Evolutionary conservation across 768 basidiomycete species (phyloP).

Genomic region (Podaxis rugospora): DNA sequence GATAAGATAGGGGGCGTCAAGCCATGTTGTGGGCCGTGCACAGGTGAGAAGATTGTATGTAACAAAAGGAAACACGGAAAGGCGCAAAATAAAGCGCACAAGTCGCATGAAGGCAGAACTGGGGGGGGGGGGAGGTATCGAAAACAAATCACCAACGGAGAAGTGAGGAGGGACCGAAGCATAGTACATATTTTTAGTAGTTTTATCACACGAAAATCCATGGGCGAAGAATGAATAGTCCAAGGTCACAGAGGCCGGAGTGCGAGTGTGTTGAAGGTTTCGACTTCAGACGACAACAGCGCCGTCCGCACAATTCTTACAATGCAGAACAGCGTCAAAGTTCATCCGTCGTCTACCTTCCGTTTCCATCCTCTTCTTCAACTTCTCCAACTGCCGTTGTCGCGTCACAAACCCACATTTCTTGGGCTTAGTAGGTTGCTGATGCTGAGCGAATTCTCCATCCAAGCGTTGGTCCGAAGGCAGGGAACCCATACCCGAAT

Average conservation of each 20-base stretch:
- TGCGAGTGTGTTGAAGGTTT: constrained; percentile 5
- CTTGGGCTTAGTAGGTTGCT: background rate
- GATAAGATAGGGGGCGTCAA: constrained; percentile 25
- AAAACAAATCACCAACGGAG: constrained; percentile 14
- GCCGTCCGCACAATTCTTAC: constrained; percentile 33
- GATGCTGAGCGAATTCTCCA: constrained; percentile 2
- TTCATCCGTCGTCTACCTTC: constrained; percentile 28
- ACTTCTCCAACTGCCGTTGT: constrained; percentile 61
- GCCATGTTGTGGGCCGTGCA: constrained; percentile 17
- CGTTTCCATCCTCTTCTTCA: constrained; percentile 49
- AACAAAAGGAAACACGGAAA: background rate
- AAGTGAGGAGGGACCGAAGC: background rate
- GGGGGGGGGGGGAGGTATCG: background rate
- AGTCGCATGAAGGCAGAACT: background rate
- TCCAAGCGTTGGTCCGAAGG: background rate
- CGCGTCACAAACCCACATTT: constrained; percentile 51
- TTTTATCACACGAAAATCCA: constrained; percentile 5
- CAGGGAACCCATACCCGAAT: background rate
- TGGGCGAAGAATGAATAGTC: constrained; percentile 11
- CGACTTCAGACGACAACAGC: constrained; percentile 38
- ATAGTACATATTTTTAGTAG: constrained; percentile 1
- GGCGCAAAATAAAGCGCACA: constrained; percentile 2
- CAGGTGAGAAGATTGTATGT: constrained; percentile 7
- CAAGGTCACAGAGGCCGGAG: constrained; percentile 14
- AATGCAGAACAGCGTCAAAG: constrained; percentile 25